Evolutionary conservation across 306 rosid species (phyloP).

Genomic region (Prunus kanzakura): DNA sequence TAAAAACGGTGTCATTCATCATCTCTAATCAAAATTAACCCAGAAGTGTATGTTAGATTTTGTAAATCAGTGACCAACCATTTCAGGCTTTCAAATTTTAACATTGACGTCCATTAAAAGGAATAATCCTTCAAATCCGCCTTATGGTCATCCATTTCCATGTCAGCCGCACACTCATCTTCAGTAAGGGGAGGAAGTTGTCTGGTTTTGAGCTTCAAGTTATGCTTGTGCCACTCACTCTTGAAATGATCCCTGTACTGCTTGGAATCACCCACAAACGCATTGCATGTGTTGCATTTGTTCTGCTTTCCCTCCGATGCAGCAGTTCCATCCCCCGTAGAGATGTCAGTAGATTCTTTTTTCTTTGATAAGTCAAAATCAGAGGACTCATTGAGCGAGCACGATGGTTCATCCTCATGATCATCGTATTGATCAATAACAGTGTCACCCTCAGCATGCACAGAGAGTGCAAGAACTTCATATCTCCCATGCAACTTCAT

Average conservation of each 20-base stretch:
- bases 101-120: slow-evolving; percentile 33
- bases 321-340: slow-evolving; percentile 27
- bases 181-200: slow-evolving; percentile 75
- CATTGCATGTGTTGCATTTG: slow-evolving; percentile 68
- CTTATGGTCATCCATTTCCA: slow-evolving; percentile 55
- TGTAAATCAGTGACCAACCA: neutral
- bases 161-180: slow-evolving; percentile 71
- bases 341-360: slow-evolving; percentile 25
- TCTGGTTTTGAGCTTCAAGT: slow-evolving; percentile 72
- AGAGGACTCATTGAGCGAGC: slow-evolving; percentile 23
- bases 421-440: slow-evolving; percentile 68
- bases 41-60: neutral
- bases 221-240: slow-evolving; percentile 96
- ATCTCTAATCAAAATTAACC: neutral
- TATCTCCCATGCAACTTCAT: slow-evolving; percentile 64
- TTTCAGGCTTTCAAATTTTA: neutral
- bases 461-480: slow-evolving; percentile 83
- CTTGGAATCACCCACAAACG: slow-evolving; percentile 51
- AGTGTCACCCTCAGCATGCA: slow-evolving; percentile 71
- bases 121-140: slow-evolving; percentile 85
- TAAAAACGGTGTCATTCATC: neutral
- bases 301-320: slow-evolving; percentile 61
- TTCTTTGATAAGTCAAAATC: slow-evolving; percentile 29
- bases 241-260: slow-evolving; percentile 81
- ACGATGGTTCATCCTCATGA: slow-evolving; percentile 43